Conservation (phyloP, 768 basidiomycete species). For the Amanita pallidorosea region DNA sequence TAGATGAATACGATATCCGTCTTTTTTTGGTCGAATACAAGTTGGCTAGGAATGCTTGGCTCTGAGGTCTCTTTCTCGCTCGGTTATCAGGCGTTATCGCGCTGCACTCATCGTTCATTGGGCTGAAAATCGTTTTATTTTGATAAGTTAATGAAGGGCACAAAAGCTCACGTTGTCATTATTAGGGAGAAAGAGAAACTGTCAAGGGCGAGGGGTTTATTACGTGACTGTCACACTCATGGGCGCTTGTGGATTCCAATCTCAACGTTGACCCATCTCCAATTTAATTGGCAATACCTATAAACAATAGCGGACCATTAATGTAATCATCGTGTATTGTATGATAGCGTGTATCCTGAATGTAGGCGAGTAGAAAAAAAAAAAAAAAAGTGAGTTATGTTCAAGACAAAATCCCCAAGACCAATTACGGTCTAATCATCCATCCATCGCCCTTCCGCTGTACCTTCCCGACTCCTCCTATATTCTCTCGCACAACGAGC, state of each 20-base stretch:
- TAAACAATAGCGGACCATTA: too few relatives aligned
- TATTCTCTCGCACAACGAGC: slow-evolving; percentile 87
- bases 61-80: slow-evolving; percentile 1
- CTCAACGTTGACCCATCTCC: not conserved
- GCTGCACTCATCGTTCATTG: not conserved
- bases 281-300: not conserved
- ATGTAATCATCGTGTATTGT: too few relatives aligned
- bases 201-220: not conserved
- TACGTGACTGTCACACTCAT: not conserved
- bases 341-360: too few relatives aligned
- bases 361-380: not conserved
- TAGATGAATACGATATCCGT: slow-evolving; percentile 11
- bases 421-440: slow-evolving; percentile 49
- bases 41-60: slow-evolving; percentile 4
- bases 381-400: not conserved
- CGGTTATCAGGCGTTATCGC: slow-evolving; percentile 2
- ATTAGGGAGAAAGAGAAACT: not conserved
- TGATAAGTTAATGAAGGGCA: not conserved
- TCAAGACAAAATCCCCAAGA: not conserved
- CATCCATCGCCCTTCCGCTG: slow-evolving; percentile 72
- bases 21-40: slow-evolving; percentile 12
- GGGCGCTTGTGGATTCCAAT: not conserved
- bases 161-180: slow-evolving; percentile 1
- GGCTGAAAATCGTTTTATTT: not conserved
- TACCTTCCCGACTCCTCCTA: slow-evolving; percentile 80